phyloP scores from a whole-genome alignment of 2,329 filamentous ascomycete genomes.

The Phaeosphaeria sp. region DNA sequence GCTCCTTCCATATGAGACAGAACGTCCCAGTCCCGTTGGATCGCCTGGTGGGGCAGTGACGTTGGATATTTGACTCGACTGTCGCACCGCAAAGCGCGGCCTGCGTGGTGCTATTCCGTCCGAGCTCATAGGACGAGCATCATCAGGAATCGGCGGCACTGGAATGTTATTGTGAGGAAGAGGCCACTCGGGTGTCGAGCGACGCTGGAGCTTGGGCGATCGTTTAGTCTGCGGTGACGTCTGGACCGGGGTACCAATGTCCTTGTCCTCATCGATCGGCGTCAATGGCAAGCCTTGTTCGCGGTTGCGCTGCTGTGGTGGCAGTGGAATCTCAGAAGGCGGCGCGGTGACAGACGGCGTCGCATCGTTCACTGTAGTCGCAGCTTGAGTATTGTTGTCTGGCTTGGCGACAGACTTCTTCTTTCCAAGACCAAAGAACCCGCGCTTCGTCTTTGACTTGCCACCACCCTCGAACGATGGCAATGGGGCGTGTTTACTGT shows the following conservation, averaged over 20 bases:
- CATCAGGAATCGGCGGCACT: constrained; percentile 29
- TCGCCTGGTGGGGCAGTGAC: constrained; percentile 33
- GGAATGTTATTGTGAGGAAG: constrained; percentile 42
- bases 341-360: background rate
- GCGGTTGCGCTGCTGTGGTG: constrained; percentile 35
- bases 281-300: constrained; percentile 35
- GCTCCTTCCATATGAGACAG: constrained; percentile 38
- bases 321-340: constrained; percentile 35
- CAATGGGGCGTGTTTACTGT: constrained; percentile 44
- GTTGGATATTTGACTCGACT: constrained; percentile 27
- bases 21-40: constrained; percentile 22
- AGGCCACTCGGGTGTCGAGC: constrained; percentile 58
- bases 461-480: constrained; percentile 35
- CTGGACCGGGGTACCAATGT: constrained; percentile 21
- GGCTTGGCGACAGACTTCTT: constrained; percentile 60
- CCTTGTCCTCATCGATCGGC: constrained; percentile 45
- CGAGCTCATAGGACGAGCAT: constrained; percentile 39
- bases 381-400: constrained; percentile 31
- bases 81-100: constrained; percentile 30
- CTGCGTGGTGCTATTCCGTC: constrained; percentile 33
- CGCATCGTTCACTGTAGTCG: constrained; percentile 13
- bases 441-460: constrained; percentile 50
- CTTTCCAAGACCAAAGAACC: constrained; percentile 64
- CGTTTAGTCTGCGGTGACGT: constrained; percentile 23
- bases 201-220: constrained; percentile 58